These are phyloP conservation scores for Persicaria tinctoria DNA, from an alignment of 148 eudicot genomes.

Conservation along the genomic window DNA sequence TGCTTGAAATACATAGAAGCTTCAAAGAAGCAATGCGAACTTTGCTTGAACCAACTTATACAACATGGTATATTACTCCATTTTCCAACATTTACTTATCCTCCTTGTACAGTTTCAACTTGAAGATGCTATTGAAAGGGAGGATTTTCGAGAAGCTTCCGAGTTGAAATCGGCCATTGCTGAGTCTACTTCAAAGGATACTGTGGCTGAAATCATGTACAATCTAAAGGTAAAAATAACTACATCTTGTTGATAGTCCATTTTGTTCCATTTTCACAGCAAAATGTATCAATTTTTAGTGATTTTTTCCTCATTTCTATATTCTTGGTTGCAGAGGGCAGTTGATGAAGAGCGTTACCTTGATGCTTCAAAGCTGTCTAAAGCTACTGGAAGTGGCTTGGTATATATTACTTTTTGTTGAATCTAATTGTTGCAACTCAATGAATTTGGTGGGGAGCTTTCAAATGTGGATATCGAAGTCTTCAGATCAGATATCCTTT, in stretches of 20 bases:
- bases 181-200: slow-evolving; percentile 73
- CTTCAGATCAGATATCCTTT: background rate
- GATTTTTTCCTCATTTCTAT: background rate
- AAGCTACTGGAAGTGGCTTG: slow-evolving; percentile 86
- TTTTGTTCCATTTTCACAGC: background rate
- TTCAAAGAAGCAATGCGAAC: no score
- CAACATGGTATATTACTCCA: background rate
- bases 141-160: slow-evolving; percentile 92
- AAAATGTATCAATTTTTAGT: background rate
- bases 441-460: background rate
- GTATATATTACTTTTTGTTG: slow-evolving; percentile 31
- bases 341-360: slow-evolving; percentile 83
- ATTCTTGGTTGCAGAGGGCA: slow-evolving; percentile 46
- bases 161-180: slow-evolving; percentile 57
- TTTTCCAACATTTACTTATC: background rate
- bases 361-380: slow-evolving; percentile 89
- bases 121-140: slow-evolving; percentile 86
- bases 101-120: slow-evolving; percentile 64
- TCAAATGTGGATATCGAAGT: background rate
- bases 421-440: background rate
- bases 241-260: background rate
- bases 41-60: no score
- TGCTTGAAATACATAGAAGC: no score
- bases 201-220: slow-evolving; percentile 79
- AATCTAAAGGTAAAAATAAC: slow-evolving; percentile 48